phyloP scores from a whole-genome alignment of 2,329 filamentous ascomycete genomes.

The Dothiorella sarmentorum region DNA sequence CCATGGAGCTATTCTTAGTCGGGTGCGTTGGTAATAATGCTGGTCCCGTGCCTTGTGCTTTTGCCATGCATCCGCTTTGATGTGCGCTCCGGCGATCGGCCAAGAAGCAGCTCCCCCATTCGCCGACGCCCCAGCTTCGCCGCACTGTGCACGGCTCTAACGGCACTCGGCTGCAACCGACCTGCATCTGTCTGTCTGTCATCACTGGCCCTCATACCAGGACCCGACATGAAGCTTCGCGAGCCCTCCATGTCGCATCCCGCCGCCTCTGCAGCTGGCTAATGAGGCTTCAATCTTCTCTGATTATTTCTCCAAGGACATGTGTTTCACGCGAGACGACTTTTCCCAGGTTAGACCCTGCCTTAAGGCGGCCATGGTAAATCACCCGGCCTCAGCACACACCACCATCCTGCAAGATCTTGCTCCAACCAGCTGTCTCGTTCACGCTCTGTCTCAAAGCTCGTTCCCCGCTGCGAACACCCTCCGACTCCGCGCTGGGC shows the following conservation, averaged over 20 bases:
- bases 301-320: not conserved
- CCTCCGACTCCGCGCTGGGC: too few species aligned
- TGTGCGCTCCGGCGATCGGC: constrained; percentile 10
- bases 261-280: too few species aligned
- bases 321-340: constrained; percentile 1
- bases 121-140: constrained; percentile 4
- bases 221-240: not conserved
- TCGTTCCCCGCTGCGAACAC: not conserved
- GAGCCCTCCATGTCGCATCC: not conserved
- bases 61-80: constrained; percentile 9
- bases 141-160: constrained; percentile 10
- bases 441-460: not conserved
- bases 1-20: constrained; percentile 16
- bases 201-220: too few species aligned
- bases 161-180: constrained; percentile 11
- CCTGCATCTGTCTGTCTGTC: too few species aligned
- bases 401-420: constrained; percentile 7
- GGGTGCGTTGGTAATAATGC: not conserved
- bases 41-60: constrained; percentile 5
- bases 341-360: not conserved
- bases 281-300: not conserved
- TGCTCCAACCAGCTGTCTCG: not conserved
- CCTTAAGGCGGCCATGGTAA: constrained; percentile 7
- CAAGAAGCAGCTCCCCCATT: not conserved
- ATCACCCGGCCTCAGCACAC: constrained; percentile 5